Evolutionary conservation across 2,329 filamentous ascomycete species (phyloP).

Genomic region (Aspergillus sp.): DNA sequence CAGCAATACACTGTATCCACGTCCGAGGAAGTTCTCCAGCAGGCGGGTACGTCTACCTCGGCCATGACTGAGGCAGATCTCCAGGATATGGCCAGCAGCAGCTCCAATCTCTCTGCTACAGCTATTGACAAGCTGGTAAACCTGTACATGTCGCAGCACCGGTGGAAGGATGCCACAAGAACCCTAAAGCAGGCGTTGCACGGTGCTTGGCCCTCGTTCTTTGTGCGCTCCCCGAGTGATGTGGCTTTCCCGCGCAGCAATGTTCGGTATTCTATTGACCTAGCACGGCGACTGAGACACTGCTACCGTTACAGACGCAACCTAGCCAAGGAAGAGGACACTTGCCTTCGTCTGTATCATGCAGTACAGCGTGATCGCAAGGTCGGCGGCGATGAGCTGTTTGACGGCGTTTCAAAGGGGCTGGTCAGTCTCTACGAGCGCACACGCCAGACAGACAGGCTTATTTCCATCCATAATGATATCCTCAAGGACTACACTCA

Average conservation of each 20-base stretch:
- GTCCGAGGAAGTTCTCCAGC: slow-evolving; percentile 45
- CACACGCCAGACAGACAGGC: slow-evolving; percentile 31
- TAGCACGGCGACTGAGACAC: slow-evolving; percentile 47
- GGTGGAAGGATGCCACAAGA: slow-evolving; percentile 49
- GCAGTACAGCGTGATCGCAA: slow-evolving; percentile 28
- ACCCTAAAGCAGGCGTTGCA: slow-evolving; percentile 48
- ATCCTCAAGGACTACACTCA: slow-evolving; percentile 37
- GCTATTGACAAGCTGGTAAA: slow-evolving; percentile 41
- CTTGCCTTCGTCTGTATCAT: slow-evolving; percentile 35
- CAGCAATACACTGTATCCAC: not conserved
- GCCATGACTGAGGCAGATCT: slow-evolving; percentile 43
- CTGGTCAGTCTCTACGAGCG: slow-evolving; percentile 32
- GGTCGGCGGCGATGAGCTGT: slow-evolving; percentile 31
- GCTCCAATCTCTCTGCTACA: slow-evolving; percentile 34
- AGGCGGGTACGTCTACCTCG: slow-evolving; percentile 35
- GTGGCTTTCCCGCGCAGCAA: slow-evolving; percentile 45
- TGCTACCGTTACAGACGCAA: slow-evolving; percentile 43
- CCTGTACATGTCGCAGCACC: slow-evolving; percentile 47
- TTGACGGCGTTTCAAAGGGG: slow-evolving; percentile 25
- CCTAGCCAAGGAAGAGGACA: slow-evolving; percentile 35
- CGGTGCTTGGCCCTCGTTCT: slow-evolving; percentile 49
- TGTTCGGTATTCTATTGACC: slow-evolving; percentile 46
- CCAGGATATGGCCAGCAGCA: slow-evolving; percentile 45
- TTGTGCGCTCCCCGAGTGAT: slow-evolving; percentile 45
- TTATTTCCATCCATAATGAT: slow-evolving; percentile 39